Percentiles rank a stretch among this genome's conserved stretches.
phyloP scores from a whole-genome alignment of 75 land plant species.

The Picea sitchensis region DNA sequence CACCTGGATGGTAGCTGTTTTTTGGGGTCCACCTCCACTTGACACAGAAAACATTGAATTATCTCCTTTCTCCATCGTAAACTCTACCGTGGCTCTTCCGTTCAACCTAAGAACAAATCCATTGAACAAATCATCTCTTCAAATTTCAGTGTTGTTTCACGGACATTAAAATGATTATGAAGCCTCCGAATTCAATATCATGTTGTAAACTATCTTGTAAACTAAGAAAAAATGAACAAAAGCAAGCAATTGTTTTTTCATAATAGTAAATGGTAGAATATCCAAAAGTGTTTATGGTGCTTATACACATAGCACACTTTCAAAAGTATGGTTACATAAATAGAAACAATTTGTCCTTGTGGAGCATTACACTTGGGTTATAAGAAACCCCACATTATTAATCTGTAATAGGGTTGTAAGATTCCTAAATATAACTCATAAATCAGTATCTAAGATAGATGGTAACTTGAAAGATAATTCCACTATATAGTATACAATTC shows the following conservation, averaged over 20 bases:
- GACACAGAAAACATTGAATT: slow-evolving; percentile 73
- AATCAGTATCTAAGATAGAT: too few species aligned
- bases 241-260: background rate
- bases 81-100: slow-evolving; percentile 80
- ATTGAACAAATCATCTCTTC: background rate
- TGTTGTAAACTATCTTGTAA: background rate
- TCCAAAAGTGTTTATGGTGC: too few species aligned
- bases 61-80: slow-evolving; percentile 76
- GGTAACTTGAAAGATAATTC: too few species aligned
- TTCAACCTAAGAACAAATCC: slow-evolving; percentile 50
- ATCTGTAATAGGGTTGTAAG: too few species aligned
- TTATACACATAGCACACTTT: too few species aligned
- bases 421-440: too few species aligned
- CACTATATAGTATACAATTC: too few species aligned
- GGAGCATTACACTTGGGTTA: too few species aligned
- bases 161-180: background rate
- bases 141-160: background rate
- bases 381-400: too few species aligned
- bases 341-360: too few species aligned
- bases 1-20: slow-evolving; percentile 72
- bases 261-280: background rate
- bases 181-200: background rate
- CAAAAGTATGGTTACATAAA: too few species aligned
- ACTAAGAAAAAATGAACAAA: background rate
- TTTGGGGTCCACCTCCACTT: slow-evolving; percentile 66